Conservation (phyloP, 2,329 filamentous ascomycete genomes). For the Fusarium subglutinans region DNA sequence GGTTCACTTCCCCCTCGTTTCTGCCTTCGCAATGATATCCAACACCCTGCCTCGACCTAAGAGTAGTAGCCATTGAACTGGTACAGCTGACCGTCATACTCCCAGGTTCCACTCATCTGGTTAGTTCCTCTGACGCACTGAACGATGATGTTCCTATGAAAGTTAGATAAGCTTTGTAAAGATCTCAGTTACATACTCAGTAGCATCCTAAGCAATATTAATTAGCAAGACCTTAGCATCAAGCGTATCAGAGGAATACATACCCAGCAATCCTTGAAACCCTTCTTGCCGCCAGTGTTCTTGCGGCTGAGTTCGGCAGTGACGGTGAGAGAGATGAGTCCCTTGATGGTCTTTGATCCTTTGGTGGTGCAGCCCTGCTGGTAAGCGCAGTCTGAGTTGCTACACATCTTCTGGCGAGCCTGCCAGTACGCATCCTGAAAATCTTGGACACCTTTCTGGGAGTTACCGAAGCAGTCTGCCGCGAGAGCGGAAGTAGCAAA, state of each 20-base stretch:
- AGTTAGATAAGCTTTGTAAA: background rate
- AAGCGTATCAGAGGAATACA: background rate
- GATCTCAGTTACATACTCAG: background rate
- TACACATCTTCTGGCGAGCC: slow-evolving; percentile 3
- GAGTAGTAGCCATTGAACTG: background rate
- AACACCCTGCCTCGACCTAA: fast-evolving
- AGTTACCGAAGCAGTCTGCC: background rate
- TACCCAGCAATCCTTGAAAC: slow-evolving; percentile 6
- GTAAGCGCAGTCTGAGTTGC: background rate
- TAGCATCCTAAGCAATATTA: background rate
- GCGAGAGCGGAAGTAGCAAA: background rate
- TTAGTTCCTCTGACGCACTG: background rate
- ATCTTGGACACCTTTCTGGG: too few relatives aligned
- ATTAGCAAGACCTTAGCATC: too few relatives aligned
- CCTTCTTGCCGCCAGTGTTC: background rate
- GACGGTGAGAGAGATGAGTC: background rate
- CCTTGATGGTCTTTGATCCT: background rate
- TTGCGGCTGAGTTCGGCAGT: background rate
- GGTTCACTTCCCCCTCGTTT: fast-evolving
- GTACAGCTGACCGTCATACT: background rate
- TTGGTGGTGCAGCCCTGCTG: background rate
- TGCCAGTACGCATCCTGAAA: background rate
- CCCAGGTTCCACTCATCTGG: background rate
- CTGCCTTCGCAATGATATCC: fast-evolving
- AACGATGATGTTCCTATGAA: background rate